Base-by-base conservation (phyloP, 805 yeast species). In the Hanseniaspora valbyensis region DNA sequence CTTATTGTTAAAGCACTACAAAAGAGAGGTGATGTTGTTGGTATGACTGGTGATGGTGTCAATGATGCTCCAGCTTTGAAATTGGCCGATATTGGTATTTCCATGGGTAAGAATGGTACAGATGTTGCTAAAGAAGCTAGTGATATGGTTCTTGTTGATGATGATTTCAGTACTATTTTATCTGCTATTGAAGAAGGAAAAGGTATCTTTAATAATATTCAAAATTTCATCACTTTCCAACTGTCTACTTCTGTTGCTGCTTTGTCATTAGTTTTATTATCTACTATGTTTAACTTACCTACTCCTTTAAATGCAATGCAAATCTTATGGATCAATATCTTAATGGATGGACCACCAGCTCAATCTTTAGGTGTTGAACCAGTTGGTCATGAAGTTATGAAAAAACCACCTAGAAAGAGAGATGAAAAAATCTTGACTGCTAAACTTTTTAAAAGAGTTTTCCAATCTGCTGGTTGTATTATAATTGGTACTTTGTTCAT, bases 31-130 rank as follows among this genome's bases (percentile, higher is more conserved):
- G 95, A 90, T 64, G 80, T 90, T 55, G 97, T 90, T 48, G 98
- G 96, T 22, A 89, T 90, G 96, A 89, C 97, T n/a, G 98, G 98
- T 58, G 97, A 89, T 67, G 97, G 97, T 68, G 96, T 90, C 13
- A 89, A 89, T 65, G 97, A 89, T 71, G 97, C 97, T 0, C 97
- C 97, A n/a, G 96, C 97, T 4, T 73, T 90, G 58, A 89, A 90
- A 63, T 73, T 89, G 58, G 96, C 97, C 2, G 96, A 89, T 67
- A 89, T 89, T 58, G 97, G 97, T 60, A 86, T 90, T 58, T 81
- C 95, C 13, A 88, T 89, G 92, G 92, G 88, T 54, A 78, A 77
- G 58, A 81, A 83, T 70, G 98, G 98, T 53, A 92, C 97, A 0
- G 98, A 90, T 66, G 98, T 90, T 37, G 98, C 98, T 44, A 90